A percentile compares a stretch with the other conserved stretches of the same genome.
These are phyloP conservation scores for Lolium rigidum DNA, from an alignment of 176 grass and related monocot species.

Conservation along the genomic window DNA sequence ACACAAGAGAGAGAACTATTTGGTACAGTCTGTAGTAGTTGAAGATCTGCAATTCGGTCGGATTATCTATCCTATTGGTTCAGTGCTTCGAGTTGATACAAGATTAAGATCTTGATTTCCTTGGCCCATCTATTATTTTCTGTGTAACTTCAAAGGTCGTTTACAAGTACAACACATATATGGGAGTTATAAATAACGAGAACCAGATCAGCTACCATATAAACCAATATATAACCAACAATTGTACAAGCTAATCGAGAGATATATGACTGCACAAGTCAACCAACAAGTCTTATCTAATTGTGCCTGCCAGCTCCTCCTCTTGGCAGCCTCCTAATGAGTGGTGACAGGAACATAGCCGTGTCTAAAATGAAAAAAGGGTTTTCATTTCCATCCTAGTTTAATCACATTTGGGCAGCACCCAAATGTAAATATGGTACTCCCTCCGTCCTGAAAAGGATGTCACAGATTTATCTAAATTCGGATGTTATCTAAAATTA, in stretches of 20 bases:
- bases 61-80: neutral
- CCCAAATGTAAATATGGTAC: neutral
- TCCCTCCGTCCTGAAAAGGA: no score
- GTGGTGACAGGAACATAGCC: neutral
- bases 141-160: neutral
- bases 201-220: neutral
- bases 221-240: conserved; percentile 6
- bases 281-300: neutral
- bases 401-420: conserved; percentile 6
- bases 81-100: neutral
- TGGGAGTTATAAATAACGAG: neutral
- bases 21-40: neutral
- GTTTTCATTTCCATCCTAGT: neutral
- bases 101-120: neutral
- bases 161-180: neutral
- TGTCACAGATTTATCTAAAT: no score
- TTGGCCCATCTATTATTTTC: neutral
- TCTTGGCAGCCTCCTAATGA: neutral
- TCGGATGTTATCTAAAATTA: no score
- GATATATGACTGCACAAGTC: neutral
- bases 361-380: neutral
- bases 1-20: neutral
- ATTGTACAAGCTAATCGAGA: neutral
- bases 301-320: neutral
- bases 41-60: neutral